Evolutionary conservation across 1,284 basidiomycete species (phyloP), one percentile per base, ranked within the genome.

Genomic region (Pseudozyma sp.): DNA sequence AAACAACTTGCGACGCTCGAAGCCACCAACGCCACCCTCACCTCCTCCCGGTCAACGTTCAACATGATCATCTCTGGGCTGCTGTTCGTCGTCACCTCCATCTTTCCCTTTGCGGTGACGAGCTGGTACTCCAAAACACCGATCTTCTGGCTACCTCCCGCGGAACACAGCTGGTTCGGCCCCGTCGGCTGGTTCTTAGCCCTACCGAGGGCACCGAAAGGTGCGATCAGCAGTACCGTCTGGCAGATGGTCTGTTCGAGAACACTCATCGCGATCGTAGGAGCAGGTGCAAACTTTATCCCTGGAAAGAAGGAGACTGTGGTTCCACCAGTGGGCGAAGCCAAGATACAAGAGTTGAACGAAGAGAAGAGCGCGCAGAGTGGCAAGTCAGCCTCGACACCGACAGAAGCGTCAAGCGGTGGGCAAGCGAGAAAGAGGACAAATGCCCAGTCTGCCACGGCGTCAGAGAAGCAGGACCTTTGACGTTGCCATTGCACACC

Each of bases 1-100:
- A 97, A 97, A 85, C 92, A 92, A 6, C 85, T 97, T n/a, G 89
- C 90, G 33, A 94, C 98, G 52, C 87, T 99, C n/a, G 96, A 99
- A 86, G 92, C 91, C 85, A 88, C 92, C 73, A 98, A 81, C 53
- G 50, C 67, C 19, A 33, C 53, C 1, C 61, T 81, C 16, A 30
- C 79, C 7, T 39, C 56, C 4, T 55, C 68, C 1, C 66, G 77
- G 8, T 69, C 76, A 17, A 67, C 63, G 0, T 78, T 81, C 33
- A 51, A 62, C 4, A 62, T 82, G 47, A 47, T 81, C 16, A 76
- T 78, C 60, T 79, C 79, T 54, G 71, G 34, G 1, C 29, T 75
- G n/a, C 63, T 83, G 66, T 80, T 83, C 42, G 33, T 78, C 7
- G 40, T 81, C n/a, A 81, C 78, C 13, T 81, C 80, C 3, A 49